A percentile compares a stretch with the other conserved stretches of the same genome.
Conservation (phyloP, 2,329 filamentous ascomycete genomes). For the Penicillium sp. region DNA sequence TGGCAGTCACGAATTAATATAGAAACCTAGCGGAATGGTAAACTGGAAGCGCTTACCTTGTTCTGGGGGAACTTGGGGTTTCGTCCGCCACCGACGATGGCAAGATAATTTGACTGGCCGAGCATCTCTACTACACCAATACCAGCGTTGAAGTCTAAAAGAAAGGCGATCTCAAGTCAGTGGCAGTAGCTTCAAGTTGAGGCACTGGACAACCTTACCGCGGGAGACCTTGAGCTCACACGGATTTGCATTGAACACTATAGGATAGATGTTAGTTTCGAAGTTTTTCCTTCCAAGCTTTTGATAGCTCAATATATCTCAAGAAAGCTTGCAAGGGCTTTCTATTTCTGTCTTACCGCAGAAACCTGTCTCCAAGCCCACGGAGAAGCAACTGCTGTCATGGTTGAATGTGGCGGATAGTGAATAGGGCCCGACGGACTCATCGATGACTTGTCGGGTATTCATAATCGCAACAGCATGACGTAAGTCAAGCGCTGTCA, state of each 20-base stretch:
- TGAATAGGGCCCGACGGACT: constrained; percentile 69
- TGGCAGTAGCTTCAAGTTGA: background rate
- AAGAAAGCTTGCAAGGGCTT: background rate
- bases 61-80: constrained; percentile 84
- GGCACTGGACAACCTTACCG: constrained; percentile 43
- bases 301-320: background rate
- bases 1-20: background rate
- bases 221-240: constrained; percentile 67
- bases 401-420: constrained; percentile 84
- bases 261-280: constrained; percentile 15
- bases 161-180: background rate
- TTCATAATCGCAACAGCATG: constrained; percentile 65
- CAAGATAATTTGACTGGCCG: constrained; percentile 81
- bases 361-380: constrained; percentile 83
- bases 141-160: constrained; percentile 72
- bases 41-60: constrained; percentile 57
- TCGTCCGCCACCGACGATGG: constrained; percentile 83
- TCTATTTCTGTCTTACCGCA: constrained; percentile 60
- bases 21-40: background rate
- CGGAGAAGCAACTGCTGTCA: constrained; percentile 80
- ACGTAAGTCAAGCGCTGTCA: background rate
- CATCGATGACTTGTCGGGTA: constrained; percentile 81
- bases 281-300: background rate
- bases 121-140: constrained; percentile 85
- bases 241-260: constrained; percentile 72